Percentiles rank a stretch among this genome's conserved stretches.
Evolutionary conservation across 1,139 yeast genomes (phyloP).

Genomic region (Protomyces inundatus): DNA sequence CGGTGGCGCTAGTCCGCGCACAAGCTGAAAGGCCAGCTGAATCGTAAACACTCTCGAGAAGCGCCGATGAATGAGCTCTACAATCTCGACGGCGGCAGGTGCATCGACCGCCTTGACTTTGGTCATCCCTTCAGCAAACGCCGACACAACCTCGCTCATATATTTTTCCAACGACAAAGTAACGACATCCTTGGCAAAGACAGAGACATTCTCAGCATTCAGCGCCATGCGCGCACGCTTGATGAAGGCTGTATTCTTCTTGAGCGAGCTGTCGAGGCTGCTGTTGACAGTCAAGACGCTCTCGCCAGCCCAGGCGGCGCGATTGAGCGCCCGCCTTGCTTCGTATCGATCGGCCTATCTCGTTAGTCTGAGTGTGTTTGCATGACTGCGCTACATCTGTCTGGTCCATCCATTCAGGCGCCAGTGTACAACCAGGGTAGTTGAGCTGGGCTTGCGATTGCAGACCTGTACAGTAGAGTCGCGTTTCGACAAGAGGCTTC

Average conservation of each 20-base stretch:
- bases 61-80: conserved; percentile 73
- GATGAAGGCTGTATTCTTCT: conserved; percentile 77
- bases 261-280: conserved; percentile 67
- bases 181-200: conserved; percentile 56
- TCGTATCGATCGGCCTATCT: not conserved
- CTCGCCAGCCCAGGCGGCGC: conserved; percentile 10
- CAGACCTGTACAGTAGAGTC: no score
- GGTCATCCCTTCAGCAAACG: conserved; percentile 59
- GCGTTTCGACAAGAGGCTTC: no score
- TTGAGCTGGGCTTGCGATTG: no score
- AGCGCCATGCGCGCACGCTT: conserved; percentile 61
- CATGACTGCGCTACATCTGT: not conserved
- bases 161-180: conserved; percentile 69
- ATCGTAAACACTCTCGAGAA: conserved; percentile 41
- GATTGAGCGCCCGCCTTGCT: not conserved
- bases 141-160: conserved; percentile 61
- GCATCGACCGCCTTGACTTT: conserved; percentile 60
- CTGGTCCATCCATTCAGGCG: not conserved
- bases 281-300: not conserved
- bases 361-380: not conserved
- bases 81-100: conserved; percentile 58
- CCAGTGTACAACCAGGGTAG: no score
- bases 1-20: conserved; percentile 48
- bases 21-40: conserved; percentile 48
- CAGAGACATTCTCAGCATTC: conserved; percentile 46